Conservation (phyloP, 805 yeast species). For the Dipodascus geniculatus region DNA sequence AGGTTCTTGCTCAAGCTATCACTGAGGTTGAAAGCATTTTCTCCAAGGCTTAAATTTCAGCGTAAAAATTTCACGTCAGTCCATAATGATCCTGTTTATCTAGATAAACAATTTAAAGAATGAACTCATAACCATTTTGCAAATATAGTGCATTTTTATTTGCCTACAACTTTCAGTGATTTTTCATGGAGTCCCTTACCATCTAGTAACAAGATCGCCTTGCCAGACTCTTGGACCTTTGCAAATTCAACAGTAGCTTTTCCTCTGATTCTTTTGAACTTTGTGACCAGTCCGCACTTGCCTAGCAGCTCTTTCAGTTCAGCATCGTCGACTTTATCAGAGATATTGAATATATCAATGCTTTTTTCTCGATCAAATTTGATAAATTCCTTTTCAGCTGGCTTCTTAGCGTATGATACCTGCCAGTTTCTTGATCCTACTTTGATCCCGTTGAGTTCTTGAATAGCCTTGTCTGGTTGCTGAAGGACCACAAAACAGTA, state of each 20-base stretch:
- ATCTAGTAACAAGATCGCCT: background rate
- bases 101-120: background rate
- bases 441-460: constrained; percentile 30
- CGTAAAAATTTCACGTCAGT: background rate
- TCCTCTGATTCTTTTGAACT: constrained; percentile 6
- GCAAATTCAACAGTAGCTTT: constrained; percentile 11
- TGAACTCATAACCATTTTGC: background rate
- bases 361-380: background rate
- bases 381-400: background rate
- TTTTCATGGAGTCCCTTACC: background rate
- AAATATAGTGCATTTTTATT: too few species aligned
- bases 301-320: constrained; percentile 8
- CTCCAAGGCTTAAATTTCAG: background rate
- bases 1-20: constrained; percentile 80
- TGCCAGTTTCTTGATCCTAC: constrained; percentile 36
- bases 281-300: constrained; percentile 8
- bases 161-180: background rate
- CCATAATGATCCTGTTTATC: background rate
- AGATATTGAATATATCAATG: constrained; percentile 9
- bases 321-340: constrained; percentile 10
- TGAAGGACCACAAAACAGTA: constrained; percentile 52
- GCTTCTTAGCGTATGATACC: constrained; percentile 26
- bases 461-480: constrained; percentile 37
- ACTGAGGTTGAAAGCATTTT: constrained; percentile 68
- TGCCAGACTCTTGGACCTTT: constrained; percentile 2